A percentile compares a stretch with the other conserved stretches of the same genome.
phyloP scores from a whole-genome alignment of 2,329 filamentous ascomycete genomes.

The Capronia coronata region DNA sequence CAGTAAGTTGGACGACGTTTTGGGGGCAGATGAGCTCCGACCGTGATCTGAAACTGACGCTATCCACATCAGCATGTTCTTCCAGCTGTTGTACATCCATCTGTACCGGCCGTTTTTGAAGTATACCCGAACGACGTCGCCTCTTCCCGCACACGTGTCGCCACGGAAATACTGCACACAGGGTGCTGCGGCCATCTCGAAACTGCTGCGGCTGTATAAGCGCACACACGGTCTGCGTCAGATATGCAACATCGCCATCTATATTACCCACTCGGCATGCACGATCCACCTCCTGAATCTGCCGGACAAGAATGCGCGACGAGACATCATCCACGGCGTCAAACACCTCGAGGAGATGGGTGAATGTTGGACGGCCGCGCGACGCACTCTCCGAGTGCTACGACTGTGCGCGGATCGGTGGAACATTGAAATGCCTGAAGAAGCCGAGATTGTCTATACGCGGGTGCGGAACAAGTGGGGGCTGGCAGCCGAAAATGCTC shows the following conservation, averaged over 20 bases:
- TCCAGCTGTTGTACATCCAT: constrained; percentile 90
- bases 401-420: constrained; percentile 82
- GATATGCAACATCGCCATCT: constrained; percentile 93
- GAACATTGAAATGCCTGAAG: constrained; percentile 78
- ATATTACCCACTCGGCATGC: constrained; percentile 89
- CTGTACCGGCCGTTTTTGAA: constrained; percentile 93
- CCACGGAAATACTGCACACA: constrained; percentile 86
- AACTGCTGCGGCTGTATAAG: constrained; percentile 90
- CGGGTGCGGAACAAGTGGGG: constrained; percentile 77
- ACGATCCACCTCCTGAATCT: constrained; percentile 91
- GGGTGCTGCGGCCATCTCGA: constrained; percentile 82
- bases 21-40: background rate
- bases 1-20: constrained; percentile 62
- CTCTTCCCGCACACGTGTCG: constrained; percentile 78
- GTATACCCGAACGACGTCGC: constrained; percentile 73
- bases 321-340: constrained; percentile 84
- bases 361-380: constrained; percentile 86
- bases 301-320: constrained; percentile 80
- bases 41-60: constrained; percentile 2
- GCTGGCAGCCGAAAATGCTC: constrained; percentile 44
- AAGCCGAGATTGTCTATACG: constrained; percentile 68
- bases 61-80: constrained; percentile 94
- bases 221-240: constrained; percentile 83
- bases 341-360: constrained; percentile 93
- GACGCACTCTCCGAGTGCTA: constrained; percentile 76